Conservation (phyloP, 2,329 filamentous ascomycete genomes). For the Chalaropsis ovoidea region DNA sequence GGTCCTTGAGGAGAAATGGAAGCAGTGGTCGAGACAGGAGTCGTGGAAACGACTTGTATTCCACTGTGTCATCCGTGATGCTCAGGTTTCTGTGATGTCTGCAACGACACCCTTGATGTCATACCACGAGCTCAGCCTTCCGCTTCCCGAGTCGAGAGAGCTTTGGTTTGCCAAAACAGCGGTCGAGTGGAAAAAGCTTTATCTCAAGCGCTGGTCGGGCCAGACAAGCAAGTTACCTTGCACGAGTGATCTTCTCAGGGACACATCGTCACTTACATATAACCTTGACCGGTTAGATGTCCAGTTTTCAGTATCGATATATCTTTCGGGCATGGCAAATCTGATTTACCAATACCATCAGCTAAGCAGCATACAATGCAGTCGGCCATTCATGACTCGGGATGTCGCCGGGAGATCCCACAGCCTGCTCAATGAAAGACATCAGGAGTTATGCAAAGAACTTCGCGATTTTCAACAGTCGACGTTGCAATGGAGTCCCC, state of each 20-base stretch:
- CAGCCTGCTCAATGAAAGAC: constrained; percentile 44
- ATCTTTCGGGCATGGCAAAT: constrained; percentile 55
- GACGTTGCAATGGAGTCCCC: constrained; percentile 34
- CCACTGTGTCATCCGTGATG: constrained; percentile 54
- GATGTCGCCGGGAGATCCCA: constrained; percentile 35
- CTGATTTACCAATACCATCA: constrained; percentile 57
- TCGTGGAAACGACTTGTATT: constrained; percentile 58
- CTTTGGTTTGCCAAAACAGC: constrained; percentile 58
- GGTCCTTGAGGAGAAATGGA: constrained; percentile 54
- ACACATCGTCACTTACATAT: constrained; percentile 43
- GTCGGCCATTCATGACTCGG: constrained; percentile 39
- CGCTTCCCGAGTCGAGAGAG: constrained; percentile 50
- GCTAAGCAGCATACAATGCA: constrained; percentile 41
- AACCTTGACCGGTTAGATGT: constrained; percentile 46
- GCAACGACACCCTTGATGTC: constrained; percentile 56
- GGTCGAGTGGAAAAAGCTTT: constrained; percentile 53
- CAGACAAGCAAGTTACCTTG: constrained; percentile 40
- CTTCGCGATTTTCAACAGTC: constrained; percentile 41
- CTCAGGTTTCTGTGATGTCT: constrained; percentile 57
- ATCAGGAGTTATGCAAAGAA: constrained; percentile 52
- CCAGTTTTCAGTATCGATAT: constrained; percentile 48
- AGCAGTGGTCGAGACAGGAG: constrained; percentile 52
- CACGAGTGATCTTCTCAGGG: constrained; percentile 46
- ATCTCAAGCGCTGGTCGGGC: constrained; percentile 37
- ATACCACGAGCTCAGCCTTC: constrained; percentile 57